Conservation (phyloP, 768 basidiomycete species). For the Leucosporidium scottii region DNA sequence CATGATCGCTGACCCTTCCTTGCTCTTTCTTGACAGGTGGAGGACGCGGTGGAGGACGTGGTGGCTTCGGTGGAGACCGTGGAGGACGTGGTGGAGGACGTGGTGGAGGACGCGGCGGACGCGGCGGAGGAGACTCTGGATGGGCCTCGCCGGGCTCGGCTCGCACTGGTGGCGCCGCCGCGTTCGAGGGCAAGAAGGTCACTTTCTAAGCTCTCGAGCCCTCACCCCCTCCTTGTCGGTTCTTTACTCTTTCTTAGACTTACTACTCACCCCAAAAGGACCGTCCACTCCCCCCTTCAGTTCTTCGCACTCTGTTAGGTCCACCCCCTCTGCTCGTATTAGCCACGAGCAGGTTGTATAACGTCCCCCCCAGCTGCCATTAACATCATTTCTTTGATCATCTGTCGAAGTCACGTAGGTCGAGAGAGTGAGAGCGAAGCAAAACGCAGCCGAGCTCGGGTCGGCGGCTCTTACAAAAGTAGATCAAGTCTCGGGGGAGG, state of each 20-base stretch:
- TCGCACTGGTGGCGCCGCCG: constrained; percentile 59
- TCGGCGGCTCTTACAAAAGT: no score
- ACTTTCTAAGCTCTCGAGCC: constrained; percentile 36
- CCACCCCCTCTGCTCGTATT: no score
- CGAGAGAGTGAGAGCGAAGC: no score
- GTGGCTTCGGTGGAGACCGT: constrained; percentile 31
- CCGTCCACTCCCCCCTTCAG: constrained; percentile 2
- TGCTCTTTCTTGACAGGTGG: constrained; percentile 33
- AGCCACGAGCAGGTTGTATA: no score
- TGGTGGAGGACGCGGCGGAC: constrained; percentile 29
- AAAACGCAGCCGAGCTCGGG: no score
- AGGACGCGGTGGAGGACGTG: constrained; percentile 38
- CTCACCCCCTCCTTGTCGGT: background rate
- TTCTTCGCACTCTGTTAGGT: no score
- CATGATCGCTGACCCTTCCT: background rate
- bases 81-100: constrained; percentile 44
- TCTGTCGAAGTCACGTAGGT: no score
- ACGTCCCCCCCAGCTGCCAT: no score
- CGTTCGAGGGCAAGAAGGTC: constrained; percentile 53
- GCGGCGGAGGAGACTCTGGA: constrained; percentile 16
- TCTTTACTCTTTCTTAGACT: background rate
- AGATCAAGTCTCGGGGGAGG: no score
- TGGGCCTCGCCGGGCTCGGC: constrained; percentile 32
- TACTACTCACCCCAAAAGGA: no score
- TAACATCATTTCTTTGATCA: no score